Evolutionary conservation across 1,139 yeast genomes (phyloP).

Genomic region (Entelexis paramagnoliae): DNA sequence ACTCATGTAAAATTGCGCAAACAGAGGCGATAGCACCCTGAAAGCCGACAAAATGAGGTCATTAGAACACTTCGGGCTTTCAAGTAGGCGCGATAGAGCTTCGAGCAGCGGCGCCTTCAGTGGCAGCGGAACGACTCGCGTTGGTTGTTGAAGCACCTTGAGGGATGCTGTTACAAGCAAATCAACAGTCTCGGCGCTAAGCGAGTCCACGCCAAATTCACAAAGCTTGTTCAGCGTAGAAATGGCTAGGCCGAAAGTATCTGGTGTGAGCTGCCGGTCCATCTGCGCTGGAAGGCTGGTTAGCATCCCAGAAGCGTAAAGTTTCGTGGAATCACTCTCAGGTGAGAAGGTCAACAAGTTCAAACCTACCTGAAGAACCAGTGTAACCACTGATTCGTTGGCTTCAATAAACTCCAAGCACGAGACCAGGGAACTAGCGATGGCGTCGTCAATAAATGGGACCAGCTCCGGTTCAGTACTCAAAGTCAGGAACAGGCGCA

Average conservation of each 20-base stretch:
- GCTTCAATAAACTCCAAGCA: constrained; percentile 47
- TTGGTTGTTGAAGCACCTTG: constrained; percentile 37
- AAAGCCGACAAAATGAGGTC: constrained; percentile 23
- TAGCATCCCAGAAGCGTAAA: constrained; percentile 8
- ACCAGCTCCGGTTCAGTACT: constrained; percentile 43
- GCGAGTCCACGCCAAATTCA: constrained; percentile 40
- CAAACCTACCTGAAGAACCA: constrained; percentile 49
- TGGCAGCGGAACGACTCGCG: constrained; percentile 42
- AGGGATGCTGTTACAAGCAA: constrained; percentile 31
- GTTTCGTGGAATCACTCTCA: neutral
- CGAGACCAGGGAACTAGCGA: constrained; percentile 47
- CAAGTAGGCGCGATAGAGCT: constrained; percentile 46
- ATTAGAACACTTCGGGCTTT: constrained; percentile 3
- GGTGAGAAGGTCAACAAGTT: constrained; percentile 30
- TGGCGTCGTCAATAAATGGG: constrained; percentile 40
- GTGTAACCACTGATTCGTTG: constrained; percentile 54
- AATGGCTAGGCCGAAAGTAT: constrained; percentile 12
- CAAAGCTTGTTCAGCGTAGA: constrained; percentile 12
- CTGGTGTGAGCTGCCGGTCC: constrained; percentile 14
- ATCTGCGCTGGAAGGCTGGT: constrained; percentile 11
- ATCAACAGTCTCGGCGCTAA: constrained; percentile 47
- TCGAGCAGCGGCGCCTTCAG: constrained; percentile 52
- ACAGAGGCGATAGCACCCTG: constrained; percentile 43
- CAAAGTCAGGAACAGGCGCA: constrained; percentile 56
- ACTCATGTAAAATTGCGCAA: constrained; percentile 49